Evolutionary conservation across 2,329 filamentous ascomycete genomes (phyloP).

Genomic region (Colletotrichum sansevieriae): DNA sequence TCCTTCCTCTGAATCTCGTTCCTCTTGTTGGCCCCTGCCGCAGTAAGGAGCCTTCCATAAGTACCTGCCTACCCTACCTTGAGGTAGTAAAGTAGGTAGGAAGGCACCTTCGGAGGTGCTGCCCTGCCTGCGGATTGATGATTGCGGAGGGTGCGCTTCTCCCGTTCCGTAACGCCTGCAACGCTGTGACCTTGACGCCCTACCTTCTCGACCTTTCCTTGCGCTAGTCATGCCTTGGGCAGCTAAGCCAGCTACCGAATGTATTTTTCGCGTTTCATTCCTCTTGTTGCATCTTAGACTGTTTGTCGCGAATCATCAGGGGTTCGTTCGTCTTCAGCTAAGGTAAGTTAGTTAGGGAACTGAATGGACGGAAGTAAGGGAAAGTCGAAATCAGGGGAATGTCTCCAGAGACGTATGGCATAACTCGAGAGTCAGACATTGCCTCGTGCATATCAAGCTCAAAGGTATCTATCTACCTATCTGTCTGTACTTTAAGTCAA

Average conservation of each 20-base stretch:
- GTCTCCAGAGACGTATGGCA: too few relatives aligned
- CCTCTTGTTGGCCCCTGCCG: background rate
- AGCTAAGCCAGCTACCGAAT: background rate
- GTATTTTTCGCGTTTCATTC: conserved; percentile 39
- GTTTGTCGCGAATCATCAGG: background rate
- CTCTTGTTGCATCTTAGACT: background rate
- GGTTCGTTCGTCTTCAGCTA: background rate
- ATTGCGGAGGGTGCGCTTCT: conserved; percentile 26
- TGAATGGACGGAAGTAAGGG: background rate
- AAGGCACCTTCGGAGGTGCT: background rate
- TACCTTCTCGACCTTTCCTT: conserved; percentile 29
- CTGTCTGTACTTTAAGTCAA: too few relatives aligned
- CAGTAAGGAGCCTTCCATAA: background rate
- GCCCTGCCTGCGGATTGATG: conserved; percentile 4
- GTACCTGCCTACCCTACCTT: background rate
- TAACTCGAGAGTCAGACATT: too few relatives aligned
- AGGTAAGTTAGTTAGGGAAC: background rate
- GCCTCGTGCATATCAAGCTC: too few relatives aligned
- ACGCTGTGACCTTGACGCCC: conserved; percentile 37
- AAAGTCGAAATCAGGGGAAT: too few relatives aligned
- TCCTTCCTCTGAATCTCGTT: background rate
- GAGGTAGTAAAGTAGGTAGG: background rate
- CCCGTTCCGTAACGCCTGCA: conserved; percentile 35
- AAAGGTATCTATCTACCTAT: too few relatives aligned
- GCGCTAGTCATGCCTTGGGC: conserved; percentile 16